These are phyloP conservation scores for Boletus fagicola DNA, from an alignment of 768 basidiomycete genomes.

Conservation along the genomic window DNA sequence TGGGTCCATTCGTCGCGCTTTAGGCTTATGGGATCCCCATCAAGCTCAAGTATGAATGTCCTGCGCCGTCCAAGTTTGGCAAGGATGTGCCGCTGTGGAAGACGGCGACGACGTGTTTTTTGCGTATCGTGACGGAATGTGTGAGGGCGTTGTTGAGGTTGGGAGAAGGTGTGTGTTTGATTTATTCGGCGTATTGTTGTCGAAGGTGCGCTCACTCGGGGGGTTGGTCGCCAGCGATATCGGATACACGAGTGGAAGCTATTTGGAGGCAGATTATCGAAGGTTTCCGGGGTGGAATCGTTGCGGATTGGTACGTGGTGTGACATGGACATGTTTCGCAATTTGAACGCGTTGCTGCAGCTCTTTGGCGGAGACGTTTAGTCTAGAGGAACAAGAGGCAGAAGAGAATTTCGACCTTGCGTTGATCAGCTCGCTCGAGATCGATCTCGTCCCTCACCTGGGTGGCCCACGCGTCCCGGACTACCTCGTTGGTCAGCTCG, in stretches of 20 bases:
- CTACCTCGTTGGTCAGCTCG: constrained; percentile 62
- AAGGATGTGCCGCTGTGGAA: constrained; percentile 92
- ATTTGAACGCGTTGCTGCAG: constrained; percentile 32
- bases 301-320: constrained; percentile 76
- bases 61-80: constrained; percentile 81
- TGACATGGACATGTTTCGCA: not conserved
- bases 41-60: constrained; percentile 94
- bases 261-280: constrained; percentile 86
- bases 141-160: constrained; percentile 49
- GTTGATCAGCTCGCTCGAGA: constrained; percentile 75
- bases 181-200: not conserved
- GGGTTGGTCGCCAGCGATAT: constrained; percentile 42
- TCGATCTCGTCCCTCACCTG: constrained; percentile 74
- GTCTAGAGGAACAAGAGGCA: constrained; percentile 62
- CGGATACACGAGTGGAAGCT: constrained; percentile 65
- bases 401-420: constrained; percentile 87
- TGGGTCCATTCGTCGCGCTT: too few relatives aligned
- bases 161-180: constrained; percentile 45
- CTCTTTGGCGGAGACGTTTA: constrained; percentile 53
- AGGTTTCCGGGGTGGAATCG: constrained; percentile 75
- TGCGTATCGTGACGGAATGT: constrained; percentile 70
- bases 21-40: constrained; percentile 89
- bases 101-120: constrained; percentile 81
- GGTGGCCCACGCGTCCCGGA: constrained; percentile 71
- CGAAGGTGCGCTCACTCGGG: not conserved